Evolutionary conservation across 2,329 filamentous ascomycete species (phyloP).

Genomic region (Neopestalotiopsis sp.): DNA sequence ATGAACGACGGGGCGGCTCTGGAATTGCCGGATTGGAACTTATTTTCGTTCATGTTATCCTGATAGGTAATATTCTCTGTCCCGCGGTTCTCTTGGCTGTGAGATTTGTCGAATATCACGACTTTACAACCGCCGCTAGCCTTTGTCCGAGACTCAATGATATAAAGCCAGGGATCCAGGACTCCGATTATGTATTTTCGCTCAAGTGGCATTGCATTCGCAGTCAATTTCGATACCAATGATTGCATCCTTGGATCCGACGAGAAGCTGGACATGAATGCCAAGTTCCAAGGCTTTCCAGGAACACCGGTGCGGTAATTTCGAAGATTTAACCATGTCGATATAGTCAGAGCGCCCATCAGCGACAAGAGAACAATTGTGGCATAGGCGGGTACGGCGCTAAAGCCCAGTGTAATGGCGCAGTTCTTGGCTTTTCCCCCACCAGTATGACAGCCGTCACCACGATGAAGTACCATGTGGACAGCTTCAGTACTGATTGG

Average conservation of each 20-base stretch:
- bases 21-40: no score
- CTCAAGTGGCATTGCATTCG: conserved; percentile 25
- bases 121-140: no score
- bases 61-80: no score
- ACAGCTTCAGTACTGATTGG: conserved; percentile 37
- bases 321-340: conserved; percentile 29
- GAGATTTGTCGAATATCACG: no score
- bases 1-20: conserved; percentile 33
- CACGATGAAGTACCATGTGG: conserved; percentile 32
- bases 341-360: conserved; percentile 33
- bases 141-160: not conserved
- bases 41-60: no score
- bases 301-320: conserved; percentile 39
- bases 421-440: no score
- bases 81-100: no score
- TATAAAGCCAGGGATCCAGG: conserved; percentile 31
- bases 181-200: conserved; percentile 22
- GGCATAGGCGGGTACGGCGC: conserved; percentile 29
- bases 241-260: conserved; percentile 29
- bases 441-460: conserved; percentile 33
- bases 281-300: conserved; percentile 42
- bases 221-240: conserved; percentile 28
- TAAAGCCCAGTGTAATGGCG: conserved; percentile 37
- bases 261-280: conserved; percentile 38
- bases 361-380: conserved; percentile 32